Base-by-base conservation (phyloP, 805 yeast genomes). In the Candida railenensis region DNA sequence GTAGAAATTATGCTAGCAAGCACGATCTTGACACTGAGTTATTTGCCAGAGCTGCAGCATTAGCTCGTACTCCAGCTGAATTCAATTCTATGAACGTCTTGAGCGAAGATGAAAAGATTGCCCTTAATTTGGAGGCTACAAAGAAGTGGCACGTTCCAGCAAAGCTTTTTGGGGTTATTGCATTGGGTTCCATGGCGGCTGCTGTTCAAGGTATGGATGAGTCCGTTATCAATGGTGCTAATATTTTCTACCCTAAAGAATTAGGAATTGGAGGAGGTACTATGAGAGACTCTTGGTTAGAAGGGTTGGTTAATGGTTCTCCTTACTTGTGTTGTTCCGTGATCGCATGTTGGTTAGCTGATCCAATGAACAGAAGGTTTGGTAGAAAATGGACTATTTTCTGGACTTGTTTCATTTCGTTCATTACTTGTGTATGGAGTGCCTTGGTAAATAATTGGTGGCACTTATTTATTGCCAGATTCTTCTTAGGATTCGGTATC, bases 121-220 rank as follows among this genome's bases (percentile, higher is more conserved):
- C 78, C 39, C 74, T 80, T 22, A 67, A 83, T 66, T 49, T 58
- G 20, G 86, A 60, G 70, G 77, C 57, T 55, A 69, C 62, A n/a
- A 56, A 63, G 34, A 68, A 57, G 45, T 72, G 74, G 74, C 67
- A 67, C 45, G 75, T 77, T 21, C 81, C 77, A 69, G 19, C 56
- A 8, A 79, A 74, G 48, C 67, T 85, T 54, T 61, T 77, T 50
- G 79, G 70, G 48, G 74, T 78, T 18, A 76, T 80, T 62, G 76
- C 82, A 7, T 65, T 82, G 56, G 81, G 85, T 40, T 83, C 88
- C 2, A 69, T 83, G 71, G 82, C 87, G 44, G 85, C 87, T 3
- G 82, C 85, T 3, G 86, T 83, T 36, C 89, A 84, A 58, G 89
- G 89, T 44, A 82, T 82, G 87, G 89, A 84, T 60, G 87, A 84